Evolutionary conservation across 345 rosid species (phyloP), one percentile per base, ranked within the genome.

Genomic region (Sonneratia caseolaris): DNA sequence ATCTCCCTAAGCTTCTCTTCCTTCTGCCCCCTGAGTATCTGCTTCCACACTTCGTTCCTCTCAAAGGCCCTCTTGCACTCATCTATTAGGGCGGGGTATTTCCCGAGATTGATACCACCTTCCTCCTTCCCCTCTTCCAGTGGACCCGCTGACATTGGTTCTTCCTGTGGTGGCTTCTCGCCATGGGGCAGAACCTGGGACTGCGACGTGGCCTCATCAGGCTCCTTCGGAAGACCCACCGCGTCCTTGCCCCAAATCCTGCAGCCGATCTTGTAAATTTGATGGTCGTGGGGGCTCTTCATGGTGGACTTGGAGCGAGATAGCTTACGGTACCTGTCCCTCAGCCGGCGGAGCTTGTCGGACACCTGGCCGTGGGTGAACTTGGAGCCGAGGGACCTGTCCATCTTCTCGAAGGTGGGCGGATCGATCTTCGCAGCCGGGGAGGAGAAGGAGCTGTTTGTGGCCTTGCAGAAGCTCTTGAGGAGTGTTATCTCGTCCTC

Each of bases 401-500:
- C 71, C 71, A 81, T 55, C 71, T 65, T 69, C 69, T 70, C 59
- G 71, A 77, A 61, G 43, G 59, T 38, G 13, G 49, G 32, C 65
- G 74, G 13, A 48, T 71, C 77, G 18, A 71, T 21, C 19, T 72
- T 3, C 15, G 71, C 53, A 9, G 72, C 37, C 22, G 68, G 15
- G 7, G 76, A 40, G n/a, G 69, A 27, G 38, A 55, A 40, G 71
- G 61, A n/a, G 69, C 37, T 22, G 40, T 75, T 45, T 1, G 49
- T 14, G 49, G 49, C 49, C 49, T 45, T 73, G 47, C 45, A 32
- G 27, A 72, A 64, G 64, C 74, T 45, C 57, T 81, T 70, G 73
- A 81, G 77, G 71, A 78, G 77, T 38, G 72, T 64, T 72, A 81
- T 62, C 79, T 75, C 81, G 45, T 81, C 75, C 32, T 73, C 55